phyloP scores from a whole-genome alignment of 192 early-diverging fungal genomes.

The Coemansia pectinata region DNA sequence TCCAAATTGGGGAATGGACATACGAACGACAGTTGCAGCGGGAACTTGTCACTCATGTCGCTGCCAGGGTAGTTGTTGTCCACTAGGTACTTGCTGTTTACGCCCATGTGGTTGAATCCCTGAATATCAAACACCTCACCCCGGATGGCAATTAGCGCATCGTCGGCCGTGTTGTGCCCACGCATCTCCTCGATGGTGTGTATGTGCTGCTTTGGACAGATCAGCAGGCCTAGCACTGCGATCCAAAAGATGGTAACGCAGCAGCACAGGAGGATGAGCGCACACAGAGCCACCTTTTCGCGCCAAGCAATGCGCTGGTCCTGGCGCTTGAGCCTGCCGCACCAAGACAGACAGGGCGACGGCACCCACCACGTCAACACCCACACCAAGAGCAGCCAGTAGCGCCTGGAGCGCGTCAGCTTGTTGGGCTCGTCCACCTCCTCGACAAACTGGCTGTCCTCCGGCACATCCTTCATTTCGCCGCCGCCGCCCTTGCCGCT shows the following conservation, averaged over 20 bases:
- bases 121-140: conserved; percentile 83
- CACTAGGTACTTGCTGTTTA: conserved; percentile 53
- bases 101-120: conserved; percentile 57
- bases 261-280: conserved; percentile 79
- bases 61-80: conserved; percentile 63
- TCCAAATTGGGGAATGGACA: conserved; percentile 59
- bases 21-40: conserved; percentile 65
- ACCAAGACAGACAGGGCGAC: conserved; percentile 63
- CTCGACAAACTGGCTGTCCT: conserved; percentile 34
- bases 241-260: conserved; percentile 83
- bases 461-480: conserved; percentile 46
- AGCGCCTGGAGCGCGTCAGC: conserved; percentile 42
- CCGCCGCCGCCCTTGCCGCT: conserved; percentile 22
- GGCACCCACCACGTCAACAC: conserved; percentile 75
- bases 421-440: conserved; percentile 55
- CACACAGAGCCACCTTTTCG: conserved; percentile 92
- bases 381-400: conserved; percentile 88
- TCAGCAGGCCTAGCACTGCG: conserved; percentile 67
- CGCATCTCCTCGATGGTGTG: conserved; percentile 69
- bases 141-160: conserved; percentile 71
- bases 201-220: conserved; percentile 75
- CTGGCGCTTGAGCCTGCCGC: conserved; percentile 76
- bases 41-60: conserved; percentile 69
- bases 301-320: conserved; percentile 94
- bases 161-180: conserved; percentile 54